Base-by-base conservation (phyloP, 2,329 filamentous ascomycete genomes). In the Sphaerulina populicola region DNA sequence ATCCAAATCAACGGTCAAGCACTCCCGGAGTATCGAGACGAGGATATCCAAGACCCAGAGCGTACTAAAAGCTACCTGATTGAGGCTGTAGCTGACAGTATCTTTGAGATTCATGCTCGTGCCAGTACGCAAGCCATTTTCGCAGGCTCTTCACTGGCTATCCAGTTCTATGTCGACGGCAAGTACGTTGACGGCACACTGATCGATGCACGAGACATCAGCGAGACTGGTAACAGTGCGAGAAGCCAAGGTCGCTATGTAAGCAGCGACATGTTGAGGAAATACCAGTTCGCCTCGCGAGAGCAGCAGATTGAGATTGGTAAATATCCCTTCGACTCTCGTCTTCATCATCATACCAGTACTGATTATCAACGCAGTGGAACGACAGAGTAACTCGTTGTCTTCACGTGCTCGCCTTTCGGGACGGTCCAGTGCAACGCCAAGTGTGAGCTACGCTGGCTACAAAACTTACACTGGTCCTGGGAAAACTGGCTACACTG, bases 131-230 rank as follows among this genome's bases (percentile, higher is more conserved):
- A 44, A 23, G 31, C 30, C 6, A 15, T 11, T 14, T 53, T 51
- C 36, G 36, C 31, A 11, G 49, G 52, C 23, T 39, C 37, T 12
- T 40, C 44, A 10, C 37, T 55, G 6, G 35, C 49, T 23, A 50
- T 47, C n/a, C 41, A 57, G 11, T 39, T 55, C 38, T 50, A 42
- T 18, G 44, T 53, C 12, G 53, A 57, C 29, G 55, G 55, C 8
- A 41, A 27, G n/a, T 45, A 53, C 29, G 44, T 53, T 33, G 54
- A 56, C 14, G 44, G 44, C 12, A 40, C 44, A n/a, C 35, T 53
- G 6, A 42, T 54, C 35, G 35, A 45, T 33, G 21, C 12, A 9
- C 8, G n/a, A 4, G 27, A 44, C 27, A 11, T 43, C 21, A 46
- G 29, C 10, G 21, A 33, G 21, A 15, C 40, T 47, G 49, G 54